A percentile compares a stretch with the other conserved stretches of the same genome.
Conservation (phyloP, 148 eudicot genomes). For the Amaranthus hypochondriacus region DNA sequence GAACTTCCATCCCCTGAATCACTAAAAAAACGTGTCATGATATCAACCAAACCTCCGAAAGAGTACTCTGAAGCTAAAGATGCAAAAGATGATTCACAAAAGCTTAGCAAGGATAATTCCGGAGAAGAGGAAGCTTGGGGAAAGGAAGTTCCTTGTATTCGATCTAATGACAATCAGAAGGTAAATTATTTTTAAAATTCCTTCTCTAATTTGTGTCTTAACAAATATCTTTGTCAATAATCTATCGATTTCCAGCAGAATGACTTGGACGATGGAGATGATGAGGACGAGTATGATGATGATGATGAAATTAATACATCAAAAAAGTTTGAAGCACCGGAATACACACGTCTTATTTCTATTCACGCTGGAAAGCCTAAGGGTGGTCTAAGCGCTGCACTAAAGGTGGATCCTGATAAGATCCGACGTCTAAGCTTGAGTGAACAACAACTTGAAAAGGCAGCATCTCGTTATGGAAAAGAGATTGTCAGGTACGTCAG, state of each 20-base stretch:
- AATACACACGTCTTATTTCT: conserved; percentile 58
- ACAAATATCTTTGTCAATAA: not conserved
- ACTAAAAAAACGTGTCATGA: conserved; percentile 55
- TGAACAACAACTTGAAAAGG: conserved; percentile 65
- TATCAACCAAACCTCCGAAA: conserved; percentile 93
- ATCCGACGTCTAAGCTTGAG: conserved; percentile 83
- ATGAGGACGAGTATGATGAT: conserved; percentile 43
- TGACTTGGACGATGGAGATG: conserved; percentile 43
- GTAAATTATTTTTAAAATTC: conserved; percentile 23
- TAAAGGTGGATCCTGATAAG: conserved; percentile 51
- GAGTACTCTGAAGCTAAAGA: conserved; percentile 56
- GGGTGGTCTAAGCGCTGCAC: conserved; percentile 59
- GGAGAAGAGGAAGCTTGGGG: conserved; percentile 76
- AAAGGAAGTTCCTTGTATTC: conserved; percentile 46
- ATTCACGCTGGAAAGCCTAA: conserved; percentile 80
- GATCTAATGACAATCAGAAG: conserved; percentile 31
- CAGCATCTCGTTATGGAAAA: conserved; percentile 42
- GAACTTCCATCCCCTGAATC: conserved; percentile 80
- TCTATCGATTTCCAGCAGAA: conserved; percentile 23
- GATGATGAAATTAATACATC: conserved; percentile 31
- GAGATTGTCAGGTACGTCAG: conserved; percentile 52
- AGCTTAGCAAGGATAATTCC: conserved; percentile 23
- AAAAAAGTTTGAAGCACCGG: conserved; percentile 41
- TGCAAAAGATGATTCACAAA: conserved; percentile 32
- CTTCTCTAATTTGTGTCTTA: conserved; percentile 7